Conservation (phyloP, 2,329 filamentous ascomycete species). For the Bipolaris oryzae region DNA sequence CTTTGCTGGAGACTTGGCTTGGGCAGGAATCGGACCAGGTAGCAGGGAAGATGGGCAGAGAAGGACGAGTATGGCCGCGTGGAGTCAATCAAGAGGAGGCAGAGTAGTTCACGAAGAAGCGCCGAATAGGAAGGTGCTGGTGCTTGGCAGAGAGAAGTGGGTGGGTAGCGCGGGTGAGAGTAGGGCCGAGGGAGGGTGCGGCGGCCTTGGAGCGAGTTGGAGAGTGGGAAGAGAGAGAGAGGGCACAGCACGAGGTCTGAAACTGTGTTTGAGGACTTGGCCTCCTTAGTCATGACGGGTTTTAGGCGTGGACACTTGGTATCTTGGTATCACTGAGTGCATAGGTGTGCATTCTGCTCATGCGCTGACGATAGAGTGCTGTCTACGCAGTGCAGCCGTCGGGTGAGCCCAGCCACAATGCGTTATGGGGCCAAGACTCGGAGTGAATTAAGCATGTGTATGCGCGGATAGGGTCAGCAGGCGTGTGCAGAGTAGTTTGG, state of each 20-base stretch:
- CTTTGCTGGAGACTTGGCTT: not conserved
- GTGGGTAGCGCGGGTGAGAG: not conserved
- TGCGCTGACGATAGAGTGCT: too few species aligned
- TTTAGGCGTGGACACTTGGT: not conserved
- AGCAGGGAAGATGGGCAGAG: not conserved
- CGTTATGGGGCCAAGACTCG: not conserved
- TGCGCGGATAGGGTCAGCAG: constrained; percentile 2
- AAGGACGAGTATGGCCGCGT: not conserved
- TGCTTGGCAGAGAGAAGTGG: not conserved
- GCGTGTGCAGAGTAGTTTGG: not conserved
- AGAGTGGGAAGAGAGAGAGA: not conserved
- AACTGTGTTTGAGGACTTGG: not conserved
- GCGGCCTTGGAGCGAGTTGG: too few species aligned
- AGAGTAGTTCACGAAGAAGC: not conserved
- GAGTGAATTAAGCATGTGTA: not conserved
- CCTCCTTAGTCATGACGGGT: not conserved
- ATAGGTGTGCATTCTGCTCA: too few species aligned
- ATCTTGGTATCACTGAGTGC: not conserved
- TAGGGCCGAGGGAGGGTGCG: not conserved
- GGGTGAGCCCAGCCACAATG: too few species aligned
- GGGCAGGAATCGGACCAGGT: not conserved
- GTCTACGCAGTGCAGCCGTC: too few species aligned
- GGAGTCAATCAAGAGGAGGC: not conserved
- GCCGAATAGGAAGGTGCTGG: not conserved
- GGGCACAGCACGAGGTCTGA: not conserved